Evolutionary conservation across 352 stramenopile species (phyloP).

Genomic region (Globisporangium apiculatum): DNA sequence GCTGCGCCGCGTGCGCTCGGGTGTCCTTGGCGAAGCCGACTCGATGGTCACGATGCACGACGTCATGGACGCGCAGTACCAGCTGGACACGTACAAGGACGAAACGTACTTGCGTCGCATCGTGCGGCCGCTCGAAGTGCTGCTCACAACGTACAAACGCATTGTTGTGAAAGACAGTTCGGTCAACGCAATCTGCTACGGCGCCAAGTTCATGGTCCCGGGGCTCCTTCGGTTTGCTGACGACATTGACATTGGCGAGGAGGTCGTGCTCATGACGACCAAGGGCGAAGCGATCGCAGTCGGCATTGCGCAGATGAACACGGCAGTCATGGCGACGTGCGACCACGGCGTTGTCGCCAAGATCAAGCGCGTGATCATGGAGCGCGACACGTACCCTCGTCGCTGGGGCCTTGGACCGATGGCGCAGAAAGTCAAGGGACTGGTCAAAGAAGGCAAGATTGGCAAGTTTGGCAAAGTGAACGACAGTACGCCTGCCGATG

Average conservation of each 20-base stretch:
- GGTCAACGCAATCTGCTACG: constrained; percentile 99
- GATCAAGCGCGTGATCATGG: constrained; percentile 99
- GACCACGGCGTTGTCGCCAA: constrained; percentile 99
- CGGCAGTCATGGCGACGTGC: constrained; percentile 98
- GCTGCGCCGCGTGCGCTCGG: constrained; percentile 95
- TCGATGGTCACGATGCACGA: constrained; percentile 99
- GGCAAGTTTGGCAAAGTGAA: constrained; percentile 89
- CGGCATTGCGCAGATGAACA: constrained; percentile 99
- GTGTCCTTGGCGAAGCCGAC: constrained; percentile 94
- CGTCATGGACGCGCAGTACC: constrained; percentile 98
- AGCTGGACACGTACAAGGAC: constrained; percentile 99
- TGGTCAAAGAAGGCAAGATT: constrained; percentile 94
- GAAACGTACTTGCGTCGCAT: constrained; percentile 98
- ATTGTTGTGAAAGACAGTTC: constrained; percentile 99
- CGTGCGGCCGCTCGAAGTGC: constrained; percentile 96
- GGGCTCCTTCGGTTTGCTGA: constrained; percentile 98
- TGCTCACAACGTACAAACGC: constrained; percentile 99
- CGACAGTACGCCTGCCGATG: constrained; percentile 71
- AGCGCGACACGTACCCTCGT: constrained; percentile 99
- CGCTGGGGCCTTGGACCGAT: constrained; percentile 98
- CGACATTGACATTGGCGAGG: constrained; percentile 98
- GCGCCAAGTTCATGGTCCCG: constrained; percentile 99
- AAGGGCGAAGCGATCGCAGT: constrained; percentile 99
- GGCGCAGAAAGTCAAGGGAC: constrained; percentile 98
- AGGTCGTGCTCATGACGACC: constrained; percentile 99